Evolutionary conservation across 2,329 filamentous ascomycete species (phyloP).

Genomic region (Fusarium sp.): DNA sequence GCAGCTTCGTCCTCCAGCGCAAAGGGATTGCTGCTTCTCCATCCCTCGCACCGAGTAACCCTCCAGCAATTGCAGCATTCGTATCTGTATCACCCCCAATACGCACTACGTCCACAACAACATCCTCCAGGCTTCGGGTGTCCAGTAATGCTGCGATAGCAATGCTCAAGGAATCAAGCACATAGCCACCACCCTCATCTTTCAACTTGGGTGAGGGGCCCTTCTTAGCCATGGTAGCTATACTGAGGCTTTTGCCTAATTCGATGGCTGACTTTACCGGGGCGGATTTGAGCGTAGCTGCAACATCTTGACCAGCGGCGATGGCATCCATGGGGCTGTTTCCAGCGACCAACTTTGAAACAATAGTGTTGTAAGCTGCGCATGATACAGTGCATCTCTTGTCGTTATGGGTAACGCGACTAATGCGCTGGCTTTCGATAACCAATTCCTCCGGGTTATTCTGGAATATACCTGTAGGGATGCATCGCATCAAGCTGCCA

Average conservation of each 20-base stretch:
- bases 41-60: conserved; percentile 62
- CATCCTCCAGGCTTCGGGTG: conserved; percentile 57
- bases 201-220: conserved; percentile 52
- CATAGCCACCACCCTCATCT: conserved; percentile 57
- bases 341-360: conserved; percentile 52
- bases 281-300: conserved; percentile 32
- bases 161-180: conserved; percentile 60
- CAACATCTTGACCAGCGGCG: conserved; percentile 45
- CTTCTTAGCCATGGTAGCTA: conserved; percentile 50
- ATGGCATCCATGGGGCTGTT: conserved; percentile 49
- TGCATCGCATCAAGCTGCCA: conserved; percentile 64
- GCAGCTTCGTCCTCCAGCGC: conserved; percentile 58
- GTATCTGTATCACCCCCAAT: conserved; percentile 64
- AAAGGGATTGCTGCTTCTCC: conserved; percentile 59
- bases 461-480: conserved; percentile 62
- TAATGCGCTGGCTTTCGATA: conserved; percentile 56
- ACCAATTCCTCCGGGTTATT: conserved; percentile 47
- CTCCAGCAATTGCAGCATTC: conserved; percentile 63
- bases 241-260: conserved; percentile 47
- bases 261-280: conserved; percentile 49
- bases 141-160: conserved; percentile 62
- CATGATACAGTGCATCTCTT: conserved; percentile 55
- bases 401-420: conserved; percentile 59
- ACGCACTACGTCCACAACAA: conserved; percentile 62
- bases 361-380: conserved; percentile 60